These are phyloP conservation scores for Colletotrichum ledebouriae DNA, from an alignment of 2,329 filamentous ascomycete genomes.

Conservation along the genomic window DNA sequence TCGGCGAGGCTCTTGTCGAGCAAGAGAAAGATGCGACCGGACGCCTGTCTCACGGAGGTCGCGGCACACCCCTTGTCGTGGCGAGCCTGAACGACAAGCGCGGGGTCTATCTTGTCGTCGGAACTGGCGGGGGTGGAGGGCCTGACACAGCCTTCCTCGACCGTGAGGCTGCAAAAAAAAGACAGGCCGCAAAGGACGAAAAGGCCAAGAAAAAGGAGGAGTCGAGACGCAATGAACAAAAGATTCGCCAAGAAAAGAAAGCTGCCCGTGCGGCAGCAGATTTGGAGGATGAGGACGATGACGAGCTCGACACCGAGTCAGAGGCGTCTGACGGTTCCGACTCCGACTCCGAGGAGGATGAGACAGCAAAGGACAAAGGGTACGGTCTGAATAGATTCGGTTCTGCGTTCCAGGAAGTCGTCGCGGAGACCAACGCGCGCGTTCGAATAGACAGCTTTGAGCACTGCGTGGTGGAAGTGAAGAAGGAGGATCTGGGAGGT, in stretches of 20 bases:
- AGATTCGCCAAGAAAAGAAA: conserved; percentile 71
- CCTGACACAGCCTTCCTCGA: conserved; percentile 79
- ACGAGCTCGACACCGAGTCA: conserved; percentile 61
- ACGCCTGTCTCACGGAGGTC: conserved; percentile 74
- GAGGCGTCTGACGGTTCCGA: conserved; percentile 55
- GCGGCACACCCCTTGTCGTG: conserved; percentile 88
- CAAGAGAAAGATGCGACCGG: conserved; percentile 85
- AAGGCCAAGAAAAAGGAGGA: conserved; percentile 75
- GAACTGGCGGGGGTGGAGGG: conserved; percentile 87
- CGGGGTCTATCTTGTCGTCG: conserved; percentile 92
- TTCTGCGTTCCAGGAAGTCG: conserved; percentile 94
- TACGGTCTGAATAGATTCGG: conserved; percentile 92
- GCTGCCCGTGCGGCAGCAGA: conserved; percentile 65
- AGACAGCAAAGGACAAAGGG: conserved; percentile 70
- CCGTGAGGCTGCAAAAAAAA: conserved; percentile 74
- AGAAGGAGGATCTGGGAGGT: conserved; percentile 90
- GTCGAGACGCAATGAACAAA: conserved; percentile 67
- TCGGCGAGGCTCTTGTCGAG: conserved; percentile 91
- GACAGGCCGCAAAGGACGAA: conserved; percentile 71
- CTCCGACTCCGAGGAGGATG: conserved; percentile 67
- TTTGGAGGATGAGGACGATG: conserved; percentile 64
- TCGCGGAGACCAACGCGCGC: conserved; percentile 88
- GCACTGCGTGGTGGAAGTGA: conserved; percentile 97
- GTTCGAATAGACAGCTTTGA: conserved; percentile 97
- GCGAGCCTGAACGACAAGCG: conserved; percentile 89